phyloP scores from a whole-genome alignment of 192 early-diverging fungal species.

The Spinellus fusiger region DNA sequence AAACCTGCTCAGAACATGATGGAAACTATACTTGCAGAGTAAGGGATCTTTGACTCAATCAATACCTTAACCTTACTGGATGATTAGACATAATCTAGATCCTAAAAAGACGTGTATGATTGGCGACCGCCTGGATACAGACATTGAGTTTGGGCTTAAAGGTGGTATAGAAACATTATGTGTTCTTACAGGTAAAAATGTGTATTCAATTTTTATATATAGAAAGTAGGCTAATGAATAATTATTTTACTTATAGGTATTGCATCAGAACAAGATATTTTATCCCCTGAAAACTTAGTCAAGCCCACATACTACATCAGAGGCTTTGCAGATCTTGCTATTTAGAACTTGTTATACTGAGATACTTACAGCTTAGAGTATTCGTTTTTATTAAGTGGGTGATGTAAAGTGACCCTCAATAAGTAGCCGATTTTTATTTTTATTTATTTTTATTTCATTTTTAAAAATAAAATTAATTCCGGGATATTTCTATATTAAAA shows the following conservation, averaged over 20 bases:
- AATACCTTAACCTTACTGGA: neutral
- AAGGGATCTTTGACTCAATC: constrained; percentile 9
- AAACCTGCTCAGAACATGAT: constrained; percentile 95
- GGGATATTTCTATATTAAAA: too few species aligned
- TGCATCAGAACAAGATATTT: neutral
- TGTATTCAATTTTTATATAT: neutral
- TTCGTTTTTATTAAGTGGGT: too few species aligned
- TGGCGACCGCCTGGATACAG: constrained; percentile 93
- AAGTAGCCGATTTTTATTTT: too few species aligned
- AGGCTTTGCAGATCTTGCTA: neutral
- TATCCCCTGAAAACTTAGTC: neutral
- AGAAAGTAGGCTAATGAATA: neutral
- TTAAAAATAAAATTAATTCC: too few species aligned
- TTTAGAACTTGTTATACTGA: too few species aligned
- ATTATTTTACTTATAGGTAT: neutral
- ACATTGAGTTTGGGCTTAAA: constrained; percentile 87
- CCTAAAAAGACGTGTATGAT: constrained; percentile 87
- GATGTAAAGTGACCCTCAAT: too few species aligned
- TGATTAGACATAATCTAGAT: constrained; percentile 60
- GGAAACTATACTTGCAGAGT: constrained; percentile 83
- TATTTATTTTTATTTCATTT: too few species aligned
- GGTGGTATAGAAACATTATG: constrained; percentile 84
- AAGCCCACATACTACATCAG: neutral
- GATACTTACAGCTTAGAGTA: too few species aligned
- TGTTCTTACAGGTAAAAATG: constrained; percentile 76